A percentile compares a stretch with the other conserved stretches of the same genome.
These are phyloP conservation scores for Leishmania guyanensis DNA, from an alignment of 208 protist genomes.

Conservation along the genomic window DNA sequence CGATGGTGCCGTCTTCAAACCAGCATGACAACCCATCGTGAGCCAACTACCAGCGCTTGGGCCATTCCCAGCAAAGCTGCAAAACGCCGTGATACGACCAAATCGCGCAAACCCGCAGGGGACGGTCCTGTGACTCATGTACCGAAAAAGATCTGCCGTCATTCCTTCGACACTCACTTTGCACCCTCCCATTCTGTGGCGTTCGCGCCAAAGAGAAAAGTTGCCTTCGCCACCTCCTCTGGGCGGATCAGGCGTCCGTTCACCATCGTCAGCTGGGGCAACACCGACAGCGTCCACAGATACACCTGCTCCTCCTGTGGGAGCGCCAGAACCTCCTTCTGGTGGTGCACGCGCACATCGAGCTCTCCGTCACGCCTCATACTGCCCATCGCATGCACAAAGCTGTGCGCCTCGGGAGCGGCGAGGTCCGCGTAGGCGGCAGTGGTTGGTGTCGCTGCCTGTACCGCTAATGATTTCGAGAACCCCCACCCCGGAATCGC, in stretches of 20 bases:
- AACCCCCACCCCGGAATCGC: background rate
- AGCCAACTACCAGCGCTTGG: too few species aligned
- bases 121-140: background rate
- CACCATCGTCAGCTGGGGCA: conserved; percentile 47
- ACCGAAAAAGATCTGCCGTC: background rate
- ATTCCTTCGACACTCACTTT: background rate
- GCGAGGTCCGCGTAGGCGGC: conserved; percentile 40
- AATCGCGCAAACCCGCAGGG: background rate
- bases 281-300: conserved; percentile 41
- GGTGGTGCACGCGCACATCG: conserved; percentile 24
- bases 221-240: conserved; percentile 44
- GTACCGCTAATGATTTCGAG: background rate
- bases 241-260: conserved; percentile 34
- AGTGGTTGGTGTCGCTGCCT: conserved; percentile 14
- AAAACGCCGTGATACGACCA: background rate
- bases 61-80: background rate
- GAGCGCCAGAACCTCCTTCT: conserved; percentile 35
- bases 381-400: conserved; percentile 33
- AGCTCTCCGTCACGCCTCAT: conserved; percentile 26
- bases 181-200: background rate
- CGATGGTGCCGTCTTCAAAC: background rate
- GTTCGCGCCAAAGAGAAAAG: conserved; percentile 38
- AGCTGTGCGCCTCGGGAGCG: conserved; percentile 27
- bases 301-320: conserved; percentile 33
- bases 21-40: background rate